A percentile compares a stretch with the other conserved stretches of the same genome.
phyloP scores from a whole-genome alignment of 2,329 filamentous ascomycete species.

The Phyllosticta citriasiana region DNA sequence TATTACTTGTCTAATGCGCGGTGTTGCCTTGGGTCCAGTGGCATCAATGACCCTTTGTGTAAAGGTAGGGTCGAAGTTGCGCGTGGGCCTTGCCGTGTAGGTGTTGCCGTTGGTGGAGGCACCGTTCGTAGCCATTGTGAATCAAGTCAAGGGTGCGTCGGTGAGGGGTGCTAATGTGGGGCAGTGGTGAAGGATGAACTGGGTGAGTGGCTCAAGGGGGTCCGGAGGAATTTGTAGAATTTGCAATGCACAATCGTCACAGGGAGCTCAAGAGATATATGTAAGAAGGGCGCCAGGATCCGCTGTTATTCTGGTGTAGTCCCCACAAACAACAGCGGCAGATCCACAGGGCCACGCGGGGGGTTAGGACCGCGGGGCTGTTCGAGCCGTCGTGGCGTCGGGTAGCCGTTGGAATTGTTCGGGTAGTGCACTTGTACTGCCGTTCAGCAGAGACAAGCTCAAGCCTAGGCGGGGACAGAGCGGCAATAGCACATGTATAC shows the following conservation, averaged over 20 bases:
- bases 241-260: not conserved
- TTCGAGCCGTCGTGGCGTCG: not conserved
- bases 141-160: not conserved
- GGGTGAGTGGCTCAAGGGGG: not conserved
- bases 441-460: not conserved
- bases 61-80: conserved; percentile 63
- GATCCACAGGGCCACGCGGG: not conserved
- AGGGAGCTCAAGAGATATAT: not conserved
- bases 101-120: conserved; percentile 1
- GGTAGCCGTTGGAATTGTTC: not conserved
- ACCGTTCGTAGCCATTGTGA: conserved; percentile 17
- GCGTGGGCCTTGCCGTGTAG: not conserved
- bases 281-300: not conserved
- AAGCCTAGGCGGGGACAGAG: not conserved
- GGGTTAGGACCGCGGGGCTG: not conserved
- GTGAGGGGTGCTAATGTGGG: not conserved
- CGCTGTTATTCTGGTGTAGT: not conserved
- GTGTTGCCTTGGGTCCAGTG: conserved; percentile 59
- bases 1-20: conserved; percentile 56
- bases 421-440: not conserved
- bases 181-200: not conserved
- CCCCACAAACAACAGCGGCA: not conserved
- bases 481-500: not conserved
- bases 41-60: conserved; percentile 63
- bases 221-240: not conserved